Evolutionary conservation across 2,329 filamentous ascomycete species (phyloP).

Genomic region (Cyclaneusma minus): DNA sequence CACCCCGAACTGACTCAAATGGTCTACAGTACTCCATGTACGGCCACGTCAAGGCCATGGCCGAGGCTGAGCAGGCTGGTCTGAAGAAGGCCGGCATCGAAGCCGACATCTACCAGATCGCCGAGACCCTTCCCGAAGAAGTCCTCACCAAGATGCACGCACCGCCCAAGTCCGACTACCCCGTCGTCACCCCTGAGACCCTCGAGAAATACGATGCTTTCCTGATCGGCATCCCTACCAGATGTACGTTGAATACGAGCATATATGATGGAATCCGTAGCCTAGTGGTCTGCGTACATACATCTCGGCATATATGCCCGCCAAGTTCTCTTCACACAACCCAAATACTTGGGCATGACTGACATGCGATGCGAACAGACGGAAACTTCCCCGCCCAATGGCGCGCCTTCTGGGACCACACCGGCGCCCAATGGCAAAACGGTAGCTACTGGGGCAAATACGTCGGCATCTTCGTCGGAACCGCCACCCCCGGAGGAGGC

Average conservation of each 20-base stretch:
- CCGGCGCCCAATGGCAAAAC: slow-evolving; percentile 66
- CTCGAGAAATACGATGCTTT: slow-evolving; percentile 74
- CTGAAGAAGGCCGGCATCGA: slow-evolving; percentile 75
- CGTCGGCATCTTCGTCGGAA: slow-evolving; percentile 80
- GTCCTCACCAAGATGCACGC: slow-evolving; percentile 87
- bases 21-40: slow-evolving; percentile 70
- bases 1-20: slow-evolving; percentile 12
- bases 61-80: slow-evolving; percentile 80
- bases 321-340: no score
- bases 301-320: no score
- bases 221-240: slow-evolving; percentile 86
- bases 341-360: no score
- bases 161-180: slow-evolving; percentile 56
- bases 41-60: slow-evolving; percentile 73
- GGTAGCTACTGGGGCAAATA: slow-evolving; percentile 78
- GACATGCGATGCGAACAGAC: no score
- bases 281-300: no score
- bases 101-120: slow-evolving; percentile 72
- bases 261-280: no score
- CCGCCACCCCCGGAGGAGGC: slow-evolving; percentile 71
- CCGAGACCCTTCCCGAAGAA: slow-evolving; percentile 74
- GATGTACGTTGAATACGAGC: no score
- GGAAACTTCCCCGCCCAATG: slow-evolving; percentile 96
- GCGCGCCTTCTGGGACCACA: slow-evolving; percentile 84
- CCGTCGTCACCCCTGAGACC: slow-evolving; percentile 38